Evolutionary conservation across 108 stramenopile species (phyloP).

Genomic region (Fragilaria crotonensis): DNA sequence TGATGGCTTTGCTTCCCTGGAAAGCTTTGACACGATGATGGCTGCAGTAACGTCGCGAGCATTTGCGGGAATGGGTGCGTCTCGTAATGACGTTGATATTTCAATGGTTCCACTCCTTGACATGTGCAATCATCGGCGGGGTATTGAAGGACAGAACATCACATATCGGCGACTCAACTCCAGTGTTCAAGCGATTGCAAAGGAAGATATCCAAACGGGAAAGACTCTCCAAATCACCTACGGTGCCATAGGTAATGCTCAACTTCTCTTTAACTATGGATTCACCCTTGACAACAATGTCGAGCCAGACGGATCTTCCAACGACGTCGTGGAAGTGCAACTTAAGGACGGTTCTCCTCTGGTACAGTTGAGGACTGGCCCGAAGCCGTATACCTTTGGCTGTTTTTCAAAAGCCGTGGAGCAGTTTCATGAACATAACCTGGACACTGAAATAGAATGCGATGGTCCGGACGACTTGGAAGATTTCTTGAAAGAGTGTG

Average conservation of each 20-base stretch:
- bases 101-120: constrained; percentile 70
- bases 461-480: constrained; percentile 21
- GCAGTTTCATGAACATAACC: constrained; percentile 20
- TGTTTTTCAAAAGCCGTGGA: constrained; percentile 48
- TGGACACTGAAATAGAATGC: constrained; percentile 3
- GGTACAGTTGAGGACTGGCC: constrained; percentile 47
- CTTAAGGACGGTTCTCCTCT: constrained; percentile 9
- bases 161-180: constrained; percentile 7
- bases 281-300: constrained; percentile 62
- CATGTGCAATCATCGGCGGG: constrained; percentile 70
- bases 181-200: constrained; percentile 2
- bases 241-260: constrained; percentile 63
- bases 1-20: constrained; percentile 44
- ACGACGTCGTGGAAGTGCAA: constrained; percentile 62
- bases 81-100: constrained; percentile 25
- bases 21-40: constrained; percentile 49
- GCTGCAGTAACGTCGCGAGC: constrained; percentile 63
- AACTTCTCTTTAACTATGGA: constrained; percentile 67
- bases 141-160: constrained; percentile 30
- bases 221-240: constrained; percentile 58
- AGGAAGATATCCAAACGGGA: constrained; percentile 23
- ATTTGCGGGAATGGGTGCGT: constrained; percentile 39
- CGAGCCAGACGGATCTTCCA: constrained; percentile 82
- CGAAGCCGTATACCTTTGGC: constrained; percentile 73
- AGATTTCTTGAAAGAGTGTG: constrained; percentile 36